Base-by-base conservation (phyloP, 202 grass and related monocot species). In the Elaeis oleifera region DNA sequence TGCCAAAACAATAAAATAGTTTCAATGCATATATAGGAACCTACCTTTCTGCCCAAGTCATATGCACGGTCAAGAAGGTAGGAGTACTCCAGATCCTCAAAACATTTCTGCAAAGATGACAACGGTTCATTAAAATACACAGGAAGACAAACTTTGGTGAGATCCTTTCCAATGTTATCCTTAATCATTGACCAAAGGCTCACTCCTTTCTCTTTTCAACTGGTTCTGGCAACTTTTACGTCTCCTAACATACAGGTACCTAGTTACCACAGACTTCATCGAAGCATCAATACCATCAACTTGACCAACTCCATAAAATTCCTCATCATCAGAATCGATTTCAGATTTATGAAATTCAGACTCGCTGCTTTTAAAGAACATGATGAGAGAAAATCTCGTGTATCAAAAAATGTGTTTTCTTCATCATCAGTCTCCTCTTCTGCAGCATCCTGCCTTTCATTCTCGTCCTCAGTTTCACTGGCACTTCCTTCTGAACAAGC, bases 131-230 rank as follows among this genome's bases (percentile, higher is more conserved):
- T 99, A 69, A 99, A 99, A 61, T 94, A 99, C 58, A 99, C 94
- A 32, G 94, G 94, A 49, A 99, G 77, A 60, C 94, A 99, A 74
- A 99, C 94, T 85, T 84, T 99, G 1, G 94, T 89, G 23, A 99
- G 81, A 89, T 99, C 94, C 77, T 94, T 99, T 75, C 94, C 94
- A 57, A 99, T 87, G 31, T 94, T 99, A 59, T 99, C 94, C 72
- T 99, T 99, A 68, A 99, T 99, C 84, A 99, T 94, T 67, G 85
- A 85, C 94, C 94, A 99, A 50, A 99, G 79, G 59, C 94, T 99
- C 49, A 99, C 94, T 79, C 82, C 94, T 74, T 94, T 99, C 68
- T 99, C 94, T 76, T 94, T 74, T 99, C 88, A 70, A 89, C 85
- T 54, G 94, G 94, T 73, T 89, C 82, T 50, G 94, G 94, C 52